phyloP scores from a whole-genome alignment of 1,139 yeast genomes.

The Pichia sp. region DNA sequence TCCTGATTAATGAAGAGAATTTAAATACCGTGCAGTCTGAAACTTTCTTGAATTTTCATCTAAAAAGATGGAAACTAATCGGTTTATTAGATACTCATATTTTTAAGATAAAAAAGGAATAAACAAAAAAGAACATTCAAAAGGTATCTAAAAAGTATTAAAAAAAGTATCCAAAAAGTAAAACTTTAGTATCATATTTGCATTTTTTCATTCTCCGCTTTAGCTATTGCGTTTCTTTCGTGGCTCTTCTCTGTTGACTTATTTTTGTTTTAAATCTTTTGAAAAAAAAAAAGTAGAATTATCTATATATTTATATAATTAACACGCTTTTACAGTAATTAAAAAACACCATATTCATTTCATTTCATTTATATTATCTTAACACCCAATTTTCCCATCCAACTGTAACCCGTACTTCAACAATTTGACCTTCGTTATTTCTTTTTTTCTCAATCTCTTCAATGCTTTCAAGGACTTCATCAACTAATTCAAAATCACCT shows the following conservation, averaged over 20 bases:
- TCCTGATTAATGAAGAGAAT: conserved; percentile 11
- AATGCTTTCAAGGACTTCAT: conserved; percentile 24
- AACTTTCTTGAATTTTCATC: conserved; percentile 19
- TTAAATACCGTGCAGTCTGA: conserved; percentile 16
- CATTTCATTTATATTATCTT: neutral
- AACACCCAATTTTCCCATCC: conserved; percentile 44
- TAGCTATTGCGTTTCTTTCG: neutral
- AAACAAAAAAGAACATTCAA: neutral
- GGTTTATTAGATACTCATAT: conserved; percentile 20
- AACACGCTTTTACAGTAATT: neutral
- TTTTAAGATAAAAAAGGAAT: conserved; percentile 10
- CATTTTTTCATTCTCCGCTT: too few relatives aligned
- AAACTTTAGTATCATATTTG: too few relatives aligned
- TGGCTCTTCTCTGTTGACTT: neutral
- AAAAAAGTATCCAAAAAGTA: too few relatives aligned
- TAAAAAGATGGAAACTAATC: conserved; percentile 20
- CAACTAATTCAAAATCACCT: conserved; percentile 40
- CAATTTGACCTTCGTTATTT: conserved; percentile 28
- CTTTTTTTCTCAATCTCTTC: conserved; percentile 33
- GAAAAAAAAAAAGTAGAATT: neutral
- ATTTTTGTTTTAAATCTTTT: too few relatives aligned
- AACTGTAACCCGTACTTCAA: conserved; percentile 33
- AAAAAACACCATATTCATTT: too few relatives aligned
- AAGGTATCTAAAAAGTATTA: too few relatives aligned
- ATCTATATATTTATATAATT: neutral